Conservation (phyloP, 805 yeast species). For the Cyberlindnera euphorbiiphila region DNA sequence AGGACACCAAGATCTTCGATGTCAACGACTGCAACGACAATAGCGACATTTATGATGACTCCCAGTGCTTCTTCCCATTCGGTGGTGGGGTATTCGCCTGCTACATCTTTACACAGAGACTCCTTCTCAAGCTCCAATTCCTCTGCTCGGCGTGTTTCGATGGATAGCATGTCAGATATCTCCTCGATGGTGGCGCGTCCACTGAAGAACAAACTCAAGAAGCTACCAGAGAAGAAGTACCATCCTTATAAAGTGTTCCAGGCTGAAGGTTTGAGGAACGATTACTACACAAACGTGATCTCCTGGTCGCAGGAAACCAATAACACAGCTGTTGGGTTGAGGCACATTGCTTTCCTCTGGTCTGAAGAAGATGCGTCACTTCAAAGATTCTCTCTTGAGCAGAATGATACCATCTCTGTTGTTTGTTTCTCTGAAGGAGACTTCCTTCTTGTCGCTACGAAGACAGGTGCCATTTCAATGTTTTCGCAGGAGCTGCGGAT, state of each 20-base stretch:
- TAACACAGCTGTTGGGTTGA: slow-evolving; percentile 64
- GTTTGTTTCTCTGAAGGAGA: slow-evolving; percentile 51
- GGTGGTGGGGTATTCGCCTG: background rate
- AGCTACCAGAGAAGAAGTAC: slow-evolving; percentile 25
- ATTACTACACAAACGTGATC: slow-evolving; percentile 71
- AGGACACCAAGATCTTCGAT: background rate
- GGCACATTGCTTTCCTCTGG: slow-evolving; percentile 60
- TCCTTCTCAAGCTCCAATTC: slow-evolving; percentile 3
- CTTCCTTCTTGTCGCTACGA: slow-evolving; percentile 52
- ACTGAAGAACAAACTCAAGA: slow-evolving; percentile 26
- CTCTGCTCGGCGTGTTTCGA: slow-evolving; percentile 8
- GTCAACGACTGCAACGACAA: background rate
- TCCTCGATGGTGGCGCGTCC: slow-evolving; percentile 12
- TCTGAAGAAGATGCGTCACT: slow-evolving; percentile 33
- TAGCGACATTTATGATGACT: background rate
- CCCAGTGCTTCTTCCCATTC: background rate
- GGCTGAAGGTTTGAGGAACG: slow-evolving; percentile 72
- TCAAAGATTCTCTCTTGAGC: slow-evolving; percentile 3
- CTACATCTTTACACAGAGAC: slow-evolving; percentile 2
- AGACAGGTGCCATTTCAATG: slow-evolving; percentile 48
- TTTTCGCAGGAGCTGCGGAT: slow-evolving; percentile 34
- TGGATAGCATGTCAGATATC: slow-evolving; percentile 10
- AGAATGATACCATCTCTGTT: slow-evolving; percentile 46
- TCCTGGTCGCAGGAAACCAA: slow-evolving; percentile 60
- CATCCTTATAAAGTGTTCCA: slow-evolving; percentile 51